Conservation (phyloP, 2,329 filamentous ascomycete genomes). For the Aspergillus sp. region DNA sequence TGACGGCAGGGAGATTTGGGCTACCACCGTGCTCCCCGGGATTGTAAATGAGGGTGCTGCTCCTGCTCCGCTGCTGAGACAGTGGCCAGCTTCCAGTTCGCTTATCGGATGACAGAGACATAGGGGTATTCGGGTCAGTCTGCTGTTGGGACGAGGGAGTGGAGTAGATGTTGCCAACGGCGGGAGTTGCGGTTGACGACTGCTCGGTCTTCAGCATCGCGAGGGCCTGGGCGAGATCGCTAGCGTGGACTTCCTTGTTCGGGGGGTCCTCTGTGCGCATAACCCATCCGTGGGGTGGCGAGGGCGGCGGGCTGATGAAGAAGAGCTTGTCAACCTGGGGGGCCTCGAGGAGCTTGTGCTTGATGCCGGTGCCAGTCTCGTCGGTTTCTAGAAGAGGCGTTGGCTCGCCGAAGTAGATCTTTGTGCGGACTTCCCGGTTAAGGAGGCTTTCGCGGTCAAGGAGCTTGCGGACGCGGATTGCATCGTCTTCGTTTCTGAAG, state of each 20-base stretch:
- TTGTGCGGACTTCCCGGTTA: constrained; percentile 33
- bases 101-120: constrained; percentile 36
- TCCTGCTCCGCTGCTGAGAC: constrained; percentile 46
- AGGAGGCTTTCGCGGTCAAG: constrained; percentile 42
- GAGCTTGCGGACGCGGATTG: constrained; percentile 43
- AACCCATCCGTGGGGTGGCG: constrained; percentile 65
- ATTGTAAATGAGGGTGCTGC: constrained; percentile 62
- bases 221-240: constrained; percentile 59
- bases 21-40: constrained; percentile 62
- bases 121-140: constrained; percentile 33
- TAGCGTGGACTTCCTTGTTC: constrained; percentile 65
- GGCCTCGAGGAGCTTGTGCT: constrained; percentile 52
- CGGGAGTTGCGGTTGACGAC: neutral
- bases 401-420: constrained; percentile 54
- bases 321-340: constrained; percentile 63
- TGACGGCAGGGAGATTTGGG: constrained; percentile 61
- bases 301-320: constrained; percentile 65
- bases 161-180: neutral
- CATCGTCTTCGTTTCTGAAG: constrained; percentile 44
- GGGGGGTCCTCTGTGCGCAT: constrained; percentile 63
- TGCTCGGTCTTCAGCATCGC: constrained; percentile 46
- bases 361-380: constrained; percentile 27
- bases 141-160: neutral
- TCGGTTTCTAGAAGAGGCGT: constrained; percentile 45
- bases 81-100: constrained; percentile 33